Evolutionary conservation across 306 rosid genomes (phyloP), one percentile per base, ranked within the genome.

Genomic region (Sindora glabra): DNA sequence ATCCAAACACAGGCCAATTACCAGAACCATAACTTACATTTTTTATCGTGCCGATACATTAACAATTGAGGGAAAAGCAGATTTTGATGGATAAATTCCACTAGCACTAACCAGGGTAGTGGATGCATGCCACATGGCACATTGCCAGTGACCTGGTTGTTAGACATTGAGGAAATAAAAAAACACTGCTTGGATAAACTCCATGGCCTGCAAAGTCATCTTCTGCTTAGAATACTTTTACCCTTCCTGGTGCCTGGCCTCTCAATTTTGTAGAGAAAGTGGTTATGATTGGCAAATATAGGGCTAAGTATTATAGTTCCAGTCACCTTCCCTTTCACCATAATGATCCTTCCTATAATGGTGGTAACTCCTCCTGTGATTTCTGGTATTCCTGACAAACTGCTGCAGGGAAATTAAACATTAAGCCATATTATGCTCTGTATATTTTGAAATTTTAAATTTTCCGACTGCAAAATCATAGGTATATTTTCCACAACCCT

Each of bases 1-100:
- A 75, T 36, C 77, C 84, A 79, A 86, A 74, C 82, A 81, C 92
- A 12, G 78, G 83, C 68, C 68, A 80, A 52, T 69, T 78, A 14
- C 78, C 37, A 17, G 74, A 30, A 51, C 58, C 63, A 60, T 72
- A 67, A 17, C 71, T 65, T 39, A 59, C 54, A 56, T n/a, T 63
- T 74, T 41, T 74, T 64, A 54, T 78, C 80, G 57, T 70, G 83
- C 3, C 73, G 68, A 77, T 71, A 72, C 7, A 73, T 77, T 75
- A 38, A 75, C 84, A 67, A 73, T 64, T 5, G 80, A 48, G 14
- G 77, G 79, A 59, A 64, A 59, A 37, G 53, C 30, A 29, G 75
- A 76, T 13, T 83, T 83, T 46, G 69, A 68, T 25, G 78, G 55
- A 33, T 75, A 58, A 39, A 66, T 73, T 73, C 73, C 81, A 38